Conservation (phyloP, 192 early-diverging fungal genomes). For the Coemansia umbellata region DNA sequence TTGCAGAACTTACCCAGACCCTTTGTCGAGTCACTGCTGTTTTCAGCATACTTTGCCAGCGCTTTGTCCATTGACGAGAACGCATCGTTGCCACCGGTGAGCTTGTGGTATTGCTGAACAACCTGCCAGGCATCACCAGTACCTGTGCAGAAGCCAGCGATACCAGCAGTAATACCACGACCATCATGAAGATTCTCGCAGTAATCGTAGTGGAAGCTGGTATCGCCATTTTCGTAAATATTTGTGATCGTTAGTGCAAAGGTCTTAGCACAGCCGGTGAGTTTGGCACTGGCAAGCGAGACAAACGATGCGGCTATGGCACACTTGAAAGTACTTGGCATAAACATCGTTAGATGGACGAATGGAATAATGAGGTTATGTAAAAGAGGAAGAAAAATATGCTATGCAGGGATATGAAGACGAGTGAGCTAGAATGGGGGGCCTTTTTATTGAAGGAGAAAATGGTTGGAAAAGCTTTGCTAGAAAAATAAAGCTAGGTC, state of each 20-base stretch:
- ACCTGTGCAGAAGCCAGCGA: conserved; percentile 52
- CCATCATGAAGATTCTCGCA: conserved; percentile 50
- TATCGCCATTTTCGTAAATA: conserved; percentile 43
- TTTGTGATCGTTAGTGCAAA: conserved; percentile 48
- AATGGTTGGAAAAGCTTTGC: no score
- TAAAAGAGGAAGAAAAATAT: no score
- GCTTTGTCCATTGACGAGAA: conserved; percentile 28
- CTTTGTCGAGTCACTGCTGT: conserved; percentile 12
- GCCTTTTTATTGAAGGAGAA: no score
- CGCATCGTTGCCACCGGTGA: conserved; percentile 25
- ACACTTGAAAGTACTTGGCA: neutral
- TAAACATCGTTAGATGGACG: no score
- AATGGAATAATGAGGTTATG: no score
- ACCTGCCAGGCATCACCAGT: conserved; percentile 18
- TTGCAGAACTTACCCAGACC: conserved; percentile 50
- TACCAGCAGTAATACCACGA: conserved; percentile 49
- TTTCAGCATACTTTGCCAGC: conserved; percentile 14
- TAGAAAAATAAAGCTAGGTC: no score
- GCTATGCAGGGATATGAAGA: no score
- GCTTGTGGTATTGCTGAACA: conserved; percentile 38
- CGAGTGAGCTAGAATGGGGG: no score
- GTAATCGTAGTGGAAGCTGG: conserved; percentile 40
- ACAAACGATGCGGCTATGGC: neutral
- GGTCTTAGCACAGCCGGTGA: conserved; percentile 34
- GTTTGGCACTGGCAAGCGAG: conserved; percentile 4